Evolutionary conservation across 345 rosid genomes (phyloP).

Genomic region (Isatis tinctoria): DNA sequence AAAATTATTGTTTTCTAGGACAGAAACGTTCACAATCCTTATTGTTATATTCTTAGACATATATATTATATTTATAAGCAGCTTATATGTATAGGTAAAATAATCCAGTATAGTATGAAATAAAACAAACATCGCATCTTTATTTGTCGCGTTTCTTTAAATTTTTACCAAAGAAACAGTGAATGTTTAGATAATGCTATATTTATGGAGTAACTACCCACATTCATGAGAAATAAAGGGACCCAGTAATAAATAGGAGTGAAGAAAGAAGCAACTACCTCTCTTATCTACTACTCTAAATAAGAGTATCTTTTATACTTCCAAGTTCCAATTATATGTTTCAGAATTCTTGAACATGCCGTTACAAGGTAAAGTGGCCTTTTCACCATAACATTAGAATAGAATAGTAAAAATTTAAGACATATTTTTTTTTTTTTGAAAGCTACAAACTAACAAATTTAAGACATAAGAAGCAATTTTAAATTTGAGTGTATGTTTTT

Average conservation of each 20-base stretch:
- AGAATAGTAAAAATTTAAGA: neutral
- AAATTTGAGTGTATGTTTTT: neutral
- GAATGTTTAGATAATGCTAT: constrained; percentile 14
- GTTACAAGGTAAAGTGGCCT: constrained; percentile 8
- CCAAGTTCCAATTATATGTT: too few relatives aligned
- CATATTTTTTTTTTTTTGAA: neutral
- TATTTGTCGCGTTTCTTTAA: constrained; percentile 24
- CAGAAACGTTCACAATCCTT: neutral
- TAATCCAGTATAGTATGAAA: neutral
- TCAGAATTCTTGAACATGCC: constrained; percentile 6
- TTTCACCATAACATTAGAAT: neutral
- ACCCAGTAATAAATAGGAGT: constrained; percentile 17
- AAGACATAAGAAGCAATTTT: neutral
- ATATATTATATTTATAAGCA: neutral
- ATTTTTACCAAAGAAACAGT: constrained; percentile 10
- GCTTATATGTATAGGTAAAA: neutral
- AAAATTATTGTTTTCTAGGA: neutral
- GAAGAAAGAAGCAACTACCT: constrained; percentile 25
- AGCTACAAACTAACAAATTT: neutral
- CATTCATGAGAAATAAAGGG: constrained; percentile 25
- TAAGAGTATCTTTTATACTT: too few relatives aligned
- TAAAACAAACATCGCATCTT: neutral
- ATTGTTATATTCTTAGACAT: neutral
- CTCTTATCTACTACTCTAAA: constrained; percentile 17
- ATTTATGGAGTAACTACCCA: constrained; percentile 27